These are phyloP conservation scores for Ampelocalamus luodianensis DNA, from an alignment of 176 grass and related monocot genomes.

Conservation along the genomic window DNA sequence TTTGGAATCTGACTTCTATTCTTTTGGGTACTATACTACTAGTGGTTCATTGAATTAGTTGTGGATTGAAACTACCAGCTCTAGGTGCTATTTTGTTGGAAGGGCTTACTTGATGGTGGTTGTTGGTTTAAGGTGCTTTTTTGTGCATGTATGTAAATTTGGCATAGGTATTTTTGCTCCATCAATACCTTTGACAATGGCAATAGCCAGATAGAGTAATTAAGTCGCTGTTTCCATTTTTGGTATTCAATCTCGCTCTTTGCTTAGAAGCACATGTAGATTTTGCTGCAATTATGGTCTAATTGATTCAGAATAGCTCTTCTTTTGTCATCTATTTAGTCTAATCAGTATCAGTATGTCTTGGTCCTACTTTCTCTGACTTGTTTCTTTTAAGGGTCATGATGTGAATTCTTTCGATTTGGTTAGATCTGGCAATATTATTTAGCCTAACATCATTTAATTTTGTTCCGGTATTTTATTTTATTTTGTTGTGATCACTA, in stretches of 20 bases:
- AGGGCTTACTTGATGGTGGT: background rate
- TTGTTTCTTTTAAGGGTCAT: conserved; percentile 11
- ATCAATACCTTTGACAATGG: background rate
- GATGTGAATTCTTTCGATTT: background rate
- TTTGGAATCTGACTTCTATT: background rate
- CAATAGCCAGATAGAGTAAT: background rate
- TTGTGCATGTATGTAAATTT: background rate
- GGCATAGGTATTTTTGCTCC: background rate
- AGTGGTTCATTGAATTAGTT: background rate
- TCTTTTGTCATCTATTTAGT: background rate
- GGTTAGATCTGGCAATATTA: background rate
- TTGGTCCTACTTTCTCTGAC: conserved; percentile 2
- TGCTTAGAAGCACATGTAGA: background rate
- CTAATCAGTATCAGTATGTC: background rate
- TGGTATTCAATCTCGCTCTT: background rate
- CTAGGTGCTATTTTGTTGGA: background rate
- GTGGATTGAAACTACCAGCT: background rate
- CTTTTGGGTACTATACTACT: background rate
- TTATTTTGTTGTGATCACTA: background rate
- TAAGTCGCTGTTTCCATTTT: background rate
- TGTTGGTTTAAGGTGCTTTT: background rate
- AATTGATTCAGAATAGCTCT: background rate
- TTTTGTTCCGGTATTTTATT: background rate
- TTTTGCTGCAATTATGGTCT: background rate
- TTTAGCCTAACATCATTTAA: background rate